Evolutionary conservation across 805 yeast genomes (phyloP).

Genomic region (Lipomyces yamadae): DNA sequence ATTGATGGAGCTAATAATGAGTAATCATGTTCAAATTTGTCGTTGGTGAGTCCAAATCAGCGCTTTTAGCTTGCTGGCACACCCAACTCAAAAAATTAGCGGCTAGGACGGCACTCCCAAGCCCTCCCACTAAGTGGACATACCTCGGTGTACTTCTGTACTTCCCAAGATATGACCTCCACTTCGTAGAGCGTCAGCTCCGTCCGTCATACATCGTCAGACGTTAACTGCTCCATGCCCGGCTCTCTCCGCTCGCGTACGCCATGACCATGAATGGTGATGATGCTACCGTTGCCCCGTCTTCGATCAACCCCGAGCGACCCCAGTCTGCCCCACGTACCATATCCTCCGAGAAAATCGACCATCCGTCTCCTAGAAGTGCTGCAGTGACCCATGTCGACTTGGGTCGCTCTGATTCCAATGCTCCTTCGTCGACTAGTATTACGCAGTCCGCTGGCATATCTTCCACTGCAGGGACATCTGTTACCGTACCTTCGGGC

Average conservation of each 20-base stretch:
- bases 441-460: slow-evolving; percentile 6
- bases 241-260: background rate
- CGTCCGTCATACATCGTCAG: background rate
- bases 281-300: background rate
- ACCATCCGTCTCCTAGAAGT: slow-evolving; percentile 8
- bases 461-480: background rate
- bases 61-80: too few species aligned
- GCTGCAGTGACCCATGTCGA: slow-evolving; percentile 14
- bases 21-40: too few species aligned
- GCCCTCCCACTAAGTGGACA: too few species aligned
- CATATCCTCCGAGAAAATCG: slow-evolving; percentile 1
- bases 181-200: background rate
- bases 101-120: too few species aligned
- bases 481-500: slow-evolving; percentile 1
- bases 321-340: slow-evolving; percentile 7
- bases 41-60: too few species aligned
- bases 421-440: slow-evolving; percentile 12
- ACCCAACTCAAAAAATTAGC: too few species aligned
- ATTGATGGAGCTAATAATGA: too few species aligned
- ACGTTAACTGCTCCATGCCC: background rate
- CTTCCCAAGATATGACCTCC: background rate
- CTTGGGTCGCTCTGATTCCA: slow-evolving; percentile 12
- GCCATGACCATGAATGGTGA: slow-evolving; percentile 13
- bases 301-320: slow-evolving; percentile 8
- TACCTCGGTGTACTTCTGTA: background rate